Evolutionary conservation across 2,329 filamentous ascomycete species (phyloP), one percentile per base, ranked within the genome.

Genomic region (Hortaea sp.): DNA sequence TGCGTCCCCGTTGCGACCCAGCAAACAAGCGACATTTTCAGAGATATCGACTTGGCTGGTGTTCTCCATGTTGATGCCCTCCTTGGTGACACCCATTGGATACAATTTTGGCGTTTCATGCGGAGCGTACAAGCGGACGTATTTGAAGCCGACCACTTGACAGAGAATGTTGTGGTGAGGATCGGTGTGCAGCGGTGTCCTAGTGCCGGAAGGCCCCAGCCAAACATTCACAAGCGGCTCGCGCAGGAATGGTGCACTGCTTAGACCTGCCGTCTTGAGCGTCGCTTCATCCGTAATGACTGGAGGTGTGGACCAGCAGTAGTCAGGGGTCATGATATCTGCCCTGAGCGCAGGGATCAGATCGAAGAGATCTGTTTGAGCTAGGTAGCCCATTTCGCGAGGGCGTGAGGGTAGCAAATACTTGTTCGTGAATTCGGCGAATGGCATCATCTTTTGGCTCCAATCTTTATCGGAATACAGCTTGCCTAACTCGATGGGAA

Each of bases 111-210:
- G 54, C 4, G 76, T 79, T 39, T 81, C 74, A 11, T 65, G 63
- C 0, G 90, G 89, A 1, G 82, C 74, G 63, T 95, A 97, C 1
- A 97, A 72, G 1, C 92, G 77, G n/a, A 97, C 70, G 64, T 97
- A 97, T 66, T 98, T 98, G 47, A 78, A 74, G 0, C 92, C 92
- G 0, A 94, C 85, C 0, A 94, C 85, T 64, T 97, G 92, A 27
- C 82, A 82, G 4, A 97, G 77, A 41, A 97, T 78, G 60, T 97
- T 97, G 62, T 95, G 87, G 63, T 95, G 94, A 1, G 85, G 87
- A 59, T 97, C 92, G 1, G 88, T 94, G 64, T 98, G 92, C 1
- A 97, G 72, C 1, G 92, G 92, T 1, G 88, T 95, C 52, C 95
- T 89, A 0, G 92, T 97, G 42, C 81, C 82, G 0, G 81, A 72